Evolutionary conservation across 2,329 filamentous ascomycete genomes (phyloP).

Genomic region (Fusarium humuli): DNA sequence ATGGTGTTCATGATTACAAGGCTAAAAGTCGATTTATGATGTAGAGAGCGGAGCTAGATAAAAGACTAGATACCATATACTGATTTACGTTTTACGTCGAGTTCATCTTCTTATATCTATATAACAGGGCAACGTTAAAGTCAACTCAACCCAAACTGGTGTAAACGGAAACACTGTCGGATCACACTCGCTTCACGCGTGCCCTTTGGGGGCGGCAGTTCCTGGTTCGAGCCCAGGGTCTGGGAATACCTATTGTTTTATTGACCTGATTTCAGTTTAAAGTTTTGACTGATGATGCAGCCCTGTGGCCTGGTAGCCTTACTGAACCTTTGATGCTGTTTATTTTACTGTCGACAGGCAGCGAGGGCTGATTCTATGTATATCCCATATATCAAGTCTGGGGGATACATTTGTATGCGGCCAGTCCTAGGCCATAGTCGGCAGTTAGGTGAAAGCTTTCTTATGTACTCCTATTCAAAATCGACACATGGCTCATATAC

Average conservation of each 20-base stretch:
- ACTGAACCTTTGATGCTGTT: neutral
- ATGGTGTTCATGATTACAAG: neutral
- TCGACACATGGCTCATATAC: conserved; percentile 30
- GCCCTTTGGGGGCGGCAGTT: neutral
- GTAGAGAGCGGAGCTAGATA: conserved; percentile 31
- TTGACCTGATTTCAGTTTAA: neutral
- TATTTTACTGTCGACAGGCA: neutral
- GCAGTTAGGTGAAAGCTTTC: neutral
- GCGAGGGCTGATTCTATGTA: no score
- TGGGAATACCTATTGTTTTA: neutral
- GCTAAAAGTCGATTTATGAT: conserved; percentile 18
- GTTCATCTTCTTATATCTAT: neutral
- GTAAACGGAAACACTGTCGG: neutral
- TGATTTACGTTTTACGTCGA: conserved; percentile 15
- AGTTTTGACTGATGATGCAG: neutral
- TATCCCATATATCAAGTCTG: no score
- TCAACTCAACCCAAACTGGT: neutral
- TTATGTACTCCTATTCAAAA: neutral
- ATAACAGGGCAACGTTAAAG: neutral
- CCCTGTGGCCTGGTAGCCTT: neutral
- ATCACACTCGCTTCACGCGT: neutral
- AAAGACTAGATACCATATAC: conserved; percentile 33
- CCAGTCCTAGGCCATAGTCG: no score
- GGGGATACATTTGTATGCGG: neutral
- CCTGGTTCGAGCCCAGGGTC: neutral